Evolutionary conservation across 192 early-diverging fungal genomes (phyloP).

Genomic region (Blastocladiella britannica): DNA sequence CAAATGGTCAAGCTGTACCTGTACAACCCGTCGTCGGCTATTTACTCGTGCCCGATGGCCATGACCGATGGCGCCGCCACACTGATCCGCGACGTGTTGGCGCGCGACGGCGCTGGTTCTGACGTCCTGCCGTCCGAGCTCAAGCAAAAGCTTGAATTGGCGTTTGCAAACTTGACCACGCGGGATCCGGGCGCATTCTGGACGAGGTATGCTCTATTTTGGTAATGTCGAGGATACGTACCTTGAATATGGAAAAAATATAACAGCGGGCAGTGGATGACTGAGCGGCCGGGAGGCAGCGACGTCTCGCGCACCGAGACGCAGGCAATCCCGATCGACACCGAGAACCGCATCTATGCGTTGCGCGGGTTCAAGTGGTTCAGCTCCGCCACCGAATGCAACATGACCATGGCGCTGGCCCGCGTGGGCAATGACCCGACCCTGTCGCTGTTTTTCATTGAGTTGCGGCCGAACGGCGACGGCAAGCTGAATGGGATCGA

Average conservation of each 20-base stretch:
- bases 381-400: conserved; percentile 43
- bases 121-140: conserved; percentile 26
- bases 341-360: conserved; percentile 12
- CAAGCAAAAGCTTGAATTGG: conserved; percentile 18
- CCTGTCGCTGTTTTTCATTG: conserved; percentile 35
- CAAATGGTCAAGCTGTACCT: conserved; percentile 50
- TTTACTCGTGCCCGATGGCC: conserved; percentile 47
- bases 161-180: conserved; percentile 11
- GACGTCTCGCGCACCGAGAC: conserved; percentile 48
- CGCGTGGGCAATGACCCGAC: conserved; percentile 9
- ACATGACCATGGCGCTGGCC: conserved; percentile 45
- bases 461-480: conserved; percentile 21
- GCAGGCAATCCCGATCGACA: conserved; percentile 22
- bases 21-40: conserved; percentile 25
- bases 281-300: conserved; percentile 44
- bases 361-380: conserved; percentile 56
- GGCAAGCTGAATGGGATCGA: conserved; percentile 37
- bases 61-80: conserved; percentile 31
- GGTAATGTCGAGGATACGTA: no score
- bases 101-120: no score
- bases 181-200: conserved; percentile 40
- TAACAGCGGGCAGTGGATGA: conserved; percentile 73
- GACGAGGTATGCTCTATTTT: no score
- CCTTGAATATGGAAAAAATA: no score
- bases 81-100: conserved; percentile 28